Evolutionary conservation across 345 rosid genomes (phyloP), one percentile per base, ranked within the genome.

Genomic region (Capsella bursapastoris): DNA sequence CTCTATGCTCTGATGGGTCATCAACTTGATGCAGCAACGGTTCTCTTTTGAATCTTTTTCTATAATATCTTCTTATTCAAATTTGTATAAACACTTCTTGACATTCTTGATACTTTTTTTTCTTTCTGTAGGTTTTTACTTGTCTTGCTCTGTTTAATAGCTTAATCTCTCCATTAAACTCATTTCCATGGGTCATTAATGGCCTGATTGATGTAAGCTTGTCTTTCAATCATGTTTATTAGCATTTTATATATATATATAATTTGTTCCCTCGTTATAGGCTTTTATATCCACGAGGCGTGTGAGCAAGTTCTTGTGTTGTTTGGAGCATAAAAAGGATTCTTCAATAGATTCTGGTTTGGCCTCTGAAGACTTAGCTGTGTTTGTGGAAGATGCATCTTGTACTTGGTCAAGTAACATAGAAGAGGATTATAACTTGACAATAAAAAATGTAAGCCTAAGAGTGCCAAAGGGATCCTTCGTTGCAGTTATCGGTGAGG

Each of bases 181-280:
- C 96, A 43, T 93, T 93, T 79, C 97, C 96, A 32, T 93, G 97
- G 98, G 97, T 91, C 81, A 93, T 93, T 44, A 93, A 93, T 77
- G 98, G 97, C 70, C 79, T 93, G 59, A 88, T 93, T 78, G 98
- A 93, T 70, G 97, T 93, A 86, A 89, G 97, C 81, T 76, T 61
- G 6, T 74, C 56, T 52, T 29, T 63, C 16, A 62, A 15, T 72
- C 72, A 43, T 73, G 58, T 63, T 47, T 44, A 64, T 16, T 32
- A 45, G 41, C 64, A 31, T 40, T 29, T 61, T 22, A 16, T 77
- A 38, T 60, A 22, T 55, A 64, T 55, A 16, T 16, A 6, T 47
- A 15, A 56, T 65, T 65, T 40, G 8, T 68, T 41, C 31, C 70
- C 58, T 61, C 50, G 66, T 66, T 15, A 44, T 71, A 91, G 97